A percentile compares a stretch with the other conserved stretches of the same genome.
Conservation (phyloP, 129 eudicot species). For the Logfia minima region DNA sequence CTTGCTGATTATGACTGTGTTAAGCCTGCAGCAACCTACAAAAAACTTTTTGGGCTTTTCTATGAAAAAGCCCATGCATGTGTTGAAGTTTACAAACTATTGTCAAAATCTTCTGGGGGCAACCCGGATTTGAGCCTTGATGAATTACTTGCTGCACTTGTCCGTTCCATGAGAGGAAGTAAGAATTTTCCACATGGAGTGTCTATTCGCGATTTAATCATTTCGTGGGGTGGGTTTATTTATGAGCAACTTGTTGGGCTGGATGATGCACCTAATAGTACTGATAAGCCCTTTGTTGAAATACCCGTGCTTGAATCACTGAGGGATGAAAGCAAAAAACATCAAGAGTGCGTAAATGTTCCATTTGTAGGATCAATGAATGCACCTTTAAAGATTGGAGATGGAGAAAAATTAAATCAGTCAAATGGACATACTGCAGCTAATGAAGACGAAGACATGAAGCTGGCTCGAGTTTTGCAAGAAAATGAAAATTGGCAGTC, state of each 20-base stretch:
- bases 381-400: constrained; percentile 42
- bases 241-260: constrained; percentile 66
- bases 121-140: constrained; percentile 55
- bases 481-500: constrained; percentile 70
- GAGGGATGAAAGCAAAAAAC: constrained; percentile 52
- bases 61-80: constrained; percentile 65
- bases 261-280: constrained; percentile 54
- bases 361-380: constrained; percentile 15
- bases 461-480: constrained; percentile 63
- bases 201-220: constrained; percentile 55
- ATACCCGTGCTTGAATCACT: constrained; percentile 62
- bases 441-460: constrained; percentile 64
- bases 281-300: constrained; percentile 45
- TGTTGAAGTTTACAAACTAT: constrained; percentile 57
- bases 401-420: constrained; percentile 34
- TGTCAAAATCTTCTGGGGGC: constrained; percentile 65
- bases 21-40: constrained; percentile 57
- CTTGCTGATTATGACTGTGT: constrained; percentile 78
- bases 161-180: constrained; percentile 55
- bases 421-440: constrained; percentile 25
- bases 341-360: constrained; percentile 19
- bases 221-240: constrained; percentile 74
- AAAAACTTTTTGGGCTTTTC: constrained; percentile 51
- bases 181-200: constrained; percentile 56
- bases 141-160: constrained; percentile 63